Conservation (phyloP, 805 yeast genomes). For the Candida anglica region DNA sequence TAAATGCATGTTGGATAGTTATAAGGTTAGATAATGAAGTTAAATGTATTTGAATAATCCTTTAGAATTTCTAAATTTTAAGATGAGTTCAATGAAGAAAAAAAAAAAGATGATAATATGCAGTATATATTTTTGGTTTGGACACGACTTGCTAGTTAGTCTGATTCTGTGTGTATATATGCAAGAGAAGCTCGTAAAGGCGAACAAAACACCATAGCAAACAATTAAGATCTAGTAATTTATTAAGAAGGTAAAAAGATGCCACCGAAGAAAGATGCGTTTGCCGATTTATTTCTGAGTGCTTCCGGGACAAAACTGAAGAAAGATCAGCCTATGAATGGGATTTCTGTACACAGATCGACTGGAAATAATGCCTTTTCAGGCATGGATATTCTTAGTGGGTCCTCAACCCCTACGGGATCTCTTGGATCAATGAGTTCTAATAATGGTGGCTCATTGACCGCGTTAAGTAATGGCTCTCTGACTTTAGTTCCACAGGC, state of each 20-base stretch:
- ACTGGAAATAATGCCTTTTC: constrained; percentile 21
- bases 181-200: no score
- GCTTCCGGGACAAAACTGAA: constrained; percentile 17
- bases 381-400: constrained; percentile 31
- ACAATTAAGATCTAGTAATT: no score
- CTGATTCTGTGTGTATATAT: no score
- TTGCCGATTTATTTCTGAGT: constrained; percentile 39
- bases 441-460: background rate
- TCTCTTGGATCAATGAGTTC: no score
- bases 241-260: no score
- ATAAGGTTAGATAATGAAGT: background rate
- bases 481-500: background rate
- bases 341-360: background rate
- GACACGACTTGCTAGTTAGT: background rate
- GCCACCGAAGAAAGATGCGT: constrained; percentile 43
- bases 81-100: background rate
- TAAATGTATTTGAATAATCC: no score
- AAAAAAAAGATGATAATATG: constrained; percentile 1
- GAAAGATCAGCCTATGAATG: constrained; percentile 2
- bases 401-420: background rate
- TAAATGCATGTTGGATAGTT: constrained; percentile 72
- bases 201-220: no score
- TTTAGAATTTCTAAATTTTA: background rate
- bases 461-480: background rate
- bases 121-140: no score